phyloP scores from a whole-genome alignment of 257 asterid genomes.

The Linaria vulgaris region DNA sequence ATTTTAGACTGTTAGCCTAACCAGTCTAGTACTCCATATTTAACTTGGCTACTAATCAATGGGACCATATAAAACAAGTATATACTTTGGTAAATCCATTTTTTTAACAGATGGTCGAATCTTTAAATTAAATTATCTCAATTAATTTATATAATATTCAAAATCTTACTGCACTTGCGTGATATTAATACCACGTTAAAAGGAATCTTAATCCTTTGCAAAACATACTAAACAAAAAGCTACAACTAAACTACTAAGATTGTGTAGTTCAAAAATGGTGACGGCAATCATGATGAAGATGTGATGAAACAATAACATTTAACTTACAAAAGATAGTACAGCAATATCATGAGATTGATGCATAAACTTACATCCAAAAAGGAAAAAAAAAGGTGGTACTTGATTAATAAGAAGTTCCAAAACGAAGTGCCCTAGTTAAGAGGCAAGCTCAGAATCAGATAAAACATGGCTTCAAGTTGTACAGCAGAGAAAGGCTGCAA shows the following conservation, averaged over 20 bases:
- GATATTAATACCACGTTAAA: too few relatives aligned
- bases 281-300: slow-evolving; percentile 9
- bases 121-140: too few relatives aligned
- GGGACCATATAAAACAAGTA: too few relatives aligned
- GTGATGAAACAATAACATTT: slow-evolving; percentile 16
- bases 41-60: too few relatives aligned
- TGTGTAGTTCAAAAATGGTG: not conserved
- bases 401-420: slow-evolving; percentile 26
- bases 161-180: too few relatives aligned
- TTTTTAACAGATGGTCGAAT: too few relatives aligned
- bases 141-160: too few relatives aligned
- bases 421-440: slow-evolving; percentile 30
- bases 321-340: not conserved
- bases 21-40: too few relatives aligned
- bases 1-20: too few relatives aligned
- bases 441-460: slow-evolving; percentile 36
- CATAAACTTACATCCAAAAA: not conserved
- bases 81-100: too few relatives aligned
- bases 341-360: not conserved
- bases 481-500: not conserved
- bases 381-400: slow-evolving; percentile 8
- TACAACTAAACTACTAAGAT: too few relatives aligned
- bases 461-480: slow-evolving; percentile 2
- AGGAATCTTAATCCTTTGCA: not conserved
- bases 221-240: not conserved